phyloP scores from a whole-genome alignment of 176 grass and related monocot species.

The Coix lacrymajobi region DNA sequence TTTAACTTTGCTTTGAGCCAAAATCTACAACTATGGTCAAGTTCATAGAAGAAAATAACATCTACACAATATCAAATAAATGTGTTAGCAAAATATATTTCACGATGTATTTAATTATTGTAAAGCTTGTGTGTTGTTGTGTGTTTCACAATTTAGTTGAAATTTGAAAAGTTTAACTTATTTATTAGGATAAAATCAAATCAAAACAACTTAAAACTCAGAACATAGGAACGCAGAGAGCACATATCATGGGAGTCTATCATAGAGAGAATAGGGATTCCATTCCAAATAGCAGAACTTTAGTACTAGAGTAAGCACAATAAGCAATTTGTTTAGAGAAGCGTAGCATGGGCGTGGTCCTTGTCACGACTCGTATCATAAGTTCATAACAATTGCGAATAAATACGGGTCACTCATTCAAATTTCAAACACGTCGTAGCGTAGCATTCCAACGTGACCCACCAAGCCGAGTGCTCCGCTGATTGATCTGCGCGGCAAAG shows the following conservation, averaged over 20 bases:
- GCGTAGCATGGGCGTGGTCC: not conserved
- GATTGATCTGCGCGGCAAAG: not conserved
- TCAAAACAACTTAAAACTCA: too few species aligned
- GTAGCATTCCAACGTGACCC: too few species aligned
- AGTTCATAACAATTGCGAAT: not conserved
- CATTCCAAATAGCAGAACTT: not conserved
- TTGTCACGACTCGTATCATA: not conserved
- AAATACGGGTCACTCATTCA: not conserved
- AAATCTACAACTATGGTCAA: not conserved
- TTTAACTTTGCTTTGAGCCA: not conserved
- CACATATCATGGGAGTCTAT: too few species aligned
- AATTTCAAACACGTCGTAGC: not conserved
- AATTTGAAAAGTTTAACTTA: too few species aligned
- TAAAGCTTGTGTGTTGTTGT: not conserved
- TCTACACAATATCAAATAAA: too few species aligned
- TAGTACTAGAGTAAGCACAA: not conserved
- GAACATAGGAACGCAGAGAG: too few species aligned
- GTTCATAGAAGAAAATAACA: too few species aligned
- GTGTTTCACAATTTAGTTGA: too few species aligned
- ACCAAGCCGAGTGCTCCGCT: too few species aligned
- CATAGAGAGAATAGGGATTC: not conserved
- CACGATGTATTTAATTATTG: not conserved
- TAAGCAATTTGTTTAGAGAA: not conserved
- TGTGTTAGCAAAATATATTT: too few species aligned
- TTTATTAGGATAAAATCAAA: too few species aligned